phyloP scores from a whole-genome alignment of 2,329 filamentous ascomycete species.

The Metarhizium album region DNA sequence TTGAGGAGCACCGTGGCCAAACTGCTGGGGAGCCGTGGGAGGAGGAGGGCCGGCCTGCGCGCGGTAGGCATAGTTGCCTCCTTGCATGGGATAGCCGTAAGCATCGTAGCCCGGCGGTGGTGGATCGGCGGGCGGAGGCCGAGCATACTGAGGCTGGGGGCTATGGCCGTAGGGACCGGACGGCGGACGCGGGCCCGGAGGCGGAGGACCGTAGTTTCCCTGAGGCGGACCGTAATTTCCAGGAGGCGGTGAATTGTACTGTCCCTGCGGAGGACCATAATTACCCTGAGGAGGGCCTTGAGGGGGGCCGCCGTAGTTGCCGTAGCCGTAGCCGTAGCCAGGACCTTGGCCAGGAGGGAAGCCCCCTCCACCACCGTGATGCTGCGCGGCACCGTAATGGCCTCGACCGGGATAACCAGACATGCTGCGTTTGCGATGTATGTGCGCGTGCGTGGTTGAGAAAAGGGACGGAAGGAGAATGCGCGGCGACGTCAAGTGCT shows the following conservation, averaged over 20 bases:
- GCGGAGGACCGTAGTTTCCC: constrained; percentile 13
- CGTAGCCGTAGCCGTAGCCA: constrained; percentile 21
- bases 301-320: constrained; percentile 15
- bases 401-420: constrained; percentile 32
- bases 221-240: constrained; percentile 14
- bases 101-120: constrained; percentile 32
- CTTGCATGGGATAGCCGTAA: constrained; percentile 34
- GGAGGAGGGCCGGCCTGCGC: constrained; percentile 30
- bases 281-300: constrained; percentile 9
- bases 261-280: constrained; percentile 6
- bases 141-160: constrained; percentile 7
- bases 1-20: constrained; percentile 57
- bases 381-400: constrained; percentile 23
- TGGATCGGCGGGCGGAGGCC: constrained; percentile 23
- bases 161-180: constrained; percentile 12
- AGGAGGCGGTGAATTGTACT: constrained; percentile 15
- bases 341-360: constrained; percentile 13
- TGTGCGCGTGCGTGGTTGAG: background rate
- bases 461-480: background rate
- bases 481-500: too few species aligned
- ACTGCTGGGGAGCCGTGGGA: constrained; percentile 41
- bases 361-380: constrained; percentile 19
- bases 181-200: constrained; percentile 12
- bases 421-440: constrained; percentile 16
- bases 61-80: constrained; percentile 16